phyloP scores from a whole-genome alignment of 176 grass and related monocot genomes.

The Themeda triandra region DNA sequence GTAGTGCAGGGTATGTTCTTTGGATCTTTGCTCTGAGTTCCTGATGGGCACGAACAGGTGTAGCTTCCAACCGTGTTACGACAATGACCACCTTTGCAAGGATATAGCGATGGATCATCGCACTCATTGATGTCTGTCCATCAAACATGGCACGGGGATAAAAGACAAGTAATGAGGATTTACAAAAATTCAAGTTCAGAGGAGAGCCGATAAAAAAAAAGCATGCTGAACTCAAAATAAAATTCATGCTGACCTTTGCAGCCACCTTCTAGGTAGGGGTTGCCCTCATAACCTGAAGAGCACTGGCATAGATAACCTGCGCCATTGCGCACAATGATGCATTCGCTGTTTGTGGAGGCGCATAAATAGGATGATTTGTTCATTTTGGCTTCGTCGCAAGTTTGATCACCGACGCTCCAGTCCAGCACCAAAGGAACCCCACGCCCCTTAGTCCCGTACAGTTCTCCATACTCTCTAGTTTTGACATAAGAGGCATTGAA shows the following conservation, averaged over 20 bases:
- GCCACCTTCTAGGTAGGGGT: neutral
- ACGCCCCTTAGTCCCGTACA: neutral
- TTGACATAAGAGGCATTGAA: neutral
- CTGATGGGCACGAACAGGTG: neutral
- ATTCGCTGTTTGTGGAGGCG: neutral
- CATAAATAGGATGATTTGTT: neutral
- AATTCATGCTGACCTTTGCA: neutral
- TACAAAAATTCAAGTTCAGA: neutral
- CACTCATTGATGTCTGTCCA: neutral
- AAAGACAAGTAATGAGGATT: too few relatives aligned
- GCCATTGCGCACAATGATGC: neutral
- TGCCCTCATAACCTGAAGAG: neutral
- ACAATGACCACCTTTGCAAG: neutral
- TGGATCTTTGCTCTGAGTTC: neutral
- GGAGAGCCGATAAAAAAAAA: neutral
- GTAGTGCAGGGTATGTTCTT: neutral
- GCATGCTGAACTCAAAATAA: neutral
- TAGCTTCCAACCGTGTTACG: neutral
- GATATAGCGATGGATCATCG: neutral
- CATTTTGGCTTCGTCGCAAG: neutral
- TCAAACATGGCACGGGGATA: too few relatives aligned
- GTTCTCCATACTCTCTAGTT: neutral
- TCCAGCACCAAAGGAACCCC: slow-evolving; percentile 8
- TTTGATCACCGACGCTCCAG: neutral
- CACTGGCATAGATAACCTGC: neutral